Evolutionary conservation across 139 green algal genomes (phyloP), one percentile per base, ranked within the genome.

Genomic region (Pycnococcus provasolii): DNA sequence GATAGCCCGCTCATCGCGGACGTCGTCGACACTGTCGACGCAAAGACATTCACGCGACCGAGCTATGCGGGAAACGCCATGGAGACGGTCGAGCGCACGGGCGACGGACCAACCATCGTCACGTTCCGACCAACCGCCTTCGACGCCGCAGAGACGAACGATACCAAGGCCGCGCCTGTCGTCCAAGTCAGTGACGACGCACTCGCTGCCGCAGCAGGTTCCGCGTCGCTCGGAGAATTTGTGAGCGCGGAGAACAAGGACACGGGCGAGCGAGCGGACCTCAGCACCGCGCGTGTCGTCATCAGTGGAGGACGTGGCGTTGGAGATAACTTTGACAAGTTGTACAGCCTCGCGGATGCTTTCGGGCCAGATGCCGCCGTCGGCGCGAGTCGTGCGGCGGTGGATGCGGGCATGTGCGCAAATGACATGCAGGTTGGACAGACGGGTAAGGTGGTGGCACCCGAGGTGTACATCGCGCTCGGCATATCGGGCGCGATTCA

Each of bases 401-500:
- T 97, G 45, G 91, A 97, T 60, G 88, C 87, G 1, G 90, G 91
- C 1, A 87, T 81, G 46, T 85, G 84, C 2, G 64, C 89, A 26
- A 96, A 97, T 70, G 88, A 96, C 73, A 73, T 95, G 68, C 86
- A 96, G 90, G 87, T 96, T 4, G 90, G 91, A 4, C 91, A 97
- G 76, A 97, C 91, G 1, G 91, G 91, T 55, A 96, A 96, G 78
- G 84, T 96, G 48, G 87, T 97, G 26, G 89, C 91, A 0, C 91
- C 91, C 0, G 80, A 96, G 45, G 73, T 96, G 62, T 97, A 97
- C 81, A 86, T 97, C 11, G 91, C 88, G 1, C 64, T 95, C 5
- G 91, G 91, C 60, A 95, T 97, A 75, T 91, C 81, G 26, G 91
- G 91, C 1, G 91, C 91, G 37, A 96, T 96, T 57, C 91, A 97